Evolutionary conservation across 2,329 filamentous ascomycete species (phyloP).

Genomic region (Trichoderma sp.): DNA sequence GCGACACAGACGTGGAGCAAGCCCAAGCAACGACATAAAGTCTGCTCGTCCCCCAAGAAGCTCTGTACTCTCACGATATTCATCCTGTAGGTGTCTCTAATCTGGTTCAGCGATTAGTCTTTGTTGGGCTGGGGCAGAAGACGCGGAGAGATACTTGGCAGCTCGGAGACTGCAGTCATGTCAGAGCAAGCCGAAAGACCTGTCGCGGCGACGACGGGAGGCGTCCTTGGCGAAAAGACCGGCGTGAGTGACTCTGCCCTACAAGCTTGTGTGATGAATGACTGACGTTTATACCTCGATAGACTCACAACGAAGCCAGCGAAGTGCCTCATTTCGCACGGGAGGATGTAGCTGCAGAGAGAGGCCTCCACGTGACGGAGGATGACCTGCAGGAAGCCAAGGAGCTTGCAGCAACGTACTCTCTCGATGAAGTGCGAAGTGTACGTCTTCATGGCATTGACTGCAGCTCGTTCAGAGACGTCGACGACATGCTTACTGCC

Average conservation of each 20-base stretch:
- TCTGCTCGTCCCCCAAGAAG: background rate
- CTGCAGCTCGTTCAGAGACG: background rate
- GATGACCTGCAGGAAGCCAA: constrained; percentile 50
- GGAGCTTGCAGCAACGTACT: constrained; percentile 42
- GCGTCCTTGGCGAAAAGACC: constrained; percentile 5
- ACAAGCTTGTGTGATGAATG: background rate
- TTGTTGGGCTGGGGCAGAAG: background rate
- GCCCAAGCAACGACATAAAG: background rate
- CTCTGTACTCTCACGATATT: background rate
- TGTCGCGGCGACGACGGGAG: background rate
- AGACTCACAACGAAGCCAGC: background rate
- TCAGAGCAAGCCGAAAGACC: background rate
- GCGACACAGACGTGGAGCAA: background rate
- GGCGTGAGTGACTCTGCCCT: background rate
- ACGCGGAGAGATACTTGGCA: background rate
- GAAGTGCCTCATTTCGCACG: background rate
- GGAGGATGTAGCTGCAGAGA: constrained; percentile 13
- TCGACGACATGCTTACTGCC: background rate
- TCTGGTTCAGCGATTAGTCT: too few species aligned
- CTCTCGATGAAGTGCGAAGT: constrained; percentile 40
- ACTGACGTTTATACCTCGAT: background rate
- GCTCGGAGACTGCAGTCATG: background rate
- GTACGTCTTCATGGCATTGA: constrained; percentile 29
- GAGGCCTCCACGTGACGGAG: constrained; percentile 40
- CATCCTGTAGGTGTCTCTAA: background rate